Conservation (phyloP, 345 rosid genomes). For the Rhodamnia rubescens region DNA sequence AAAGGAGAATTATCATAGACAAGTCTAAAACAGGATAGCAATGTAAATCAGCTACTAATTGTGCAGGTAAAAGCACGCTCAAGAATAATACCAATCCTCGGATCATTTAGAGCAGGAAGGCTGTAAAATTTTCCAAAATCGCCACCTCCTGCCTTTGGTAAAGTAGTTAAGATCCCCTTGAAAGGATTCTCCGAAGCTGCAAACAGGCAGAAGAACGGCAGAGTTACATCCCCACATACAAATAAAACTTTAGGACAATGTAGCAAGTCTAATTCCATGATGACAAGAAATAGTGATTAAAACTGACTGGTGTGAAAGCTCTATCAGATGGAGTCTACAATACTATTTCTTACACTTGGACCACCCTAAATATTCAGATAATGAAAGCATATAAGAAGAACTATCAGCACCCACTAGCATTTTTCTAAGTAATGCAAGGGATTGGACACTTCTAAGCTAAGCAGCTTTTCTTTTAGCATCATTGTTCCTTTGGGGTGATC, state of each 20-base stretch:
- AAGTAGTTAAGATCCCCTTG: slow-evolving; percentile 62
- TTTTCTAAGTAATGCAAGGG: neutral
- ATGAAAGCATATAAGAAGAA: neutral
- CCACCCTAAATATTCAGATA: neutral
- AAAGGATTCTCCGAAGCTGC: slow-evolving; percentile 87
- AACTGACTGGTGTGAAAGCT: neutral
- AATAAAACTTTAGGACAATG: neutral
- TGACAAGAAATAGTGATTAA: neutral
- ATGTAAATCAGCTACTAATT: neutral
- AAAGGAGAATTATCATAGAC: neutral
- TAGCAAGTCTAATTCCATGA: neutral
- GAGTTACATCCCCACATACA: neutral
- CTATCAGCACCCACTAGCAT: neutral
- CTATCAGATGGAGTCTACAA: neutral
- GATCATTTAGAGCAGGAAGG: slow-evolving; percentile 88
- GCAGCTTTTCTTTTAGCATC: neutral
- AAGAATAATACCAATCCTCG: slow-evolving; percentile 63
- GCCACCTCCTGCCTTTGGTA: slow-evolving; percentile 94
- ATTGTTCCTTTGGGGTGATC: neutral
- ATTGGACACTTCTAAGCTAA: neutral
- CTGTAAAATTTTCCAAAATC: slow-evolving; percentile 93
- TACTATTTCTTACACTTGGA: neutral
- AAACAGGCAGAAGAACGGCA: slow-evolving; percentile 2
- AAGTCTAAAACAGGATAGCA: neutral
- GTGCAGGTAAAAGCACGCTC: neutral